Percentiles rank a stretch among this genome's conserved stretches.
These are phyloP conservation scores for Circinella umbellata DNA, from an alignment of 371 early-diverging fungal genomes.

Conservation along the genomic window DNA sequence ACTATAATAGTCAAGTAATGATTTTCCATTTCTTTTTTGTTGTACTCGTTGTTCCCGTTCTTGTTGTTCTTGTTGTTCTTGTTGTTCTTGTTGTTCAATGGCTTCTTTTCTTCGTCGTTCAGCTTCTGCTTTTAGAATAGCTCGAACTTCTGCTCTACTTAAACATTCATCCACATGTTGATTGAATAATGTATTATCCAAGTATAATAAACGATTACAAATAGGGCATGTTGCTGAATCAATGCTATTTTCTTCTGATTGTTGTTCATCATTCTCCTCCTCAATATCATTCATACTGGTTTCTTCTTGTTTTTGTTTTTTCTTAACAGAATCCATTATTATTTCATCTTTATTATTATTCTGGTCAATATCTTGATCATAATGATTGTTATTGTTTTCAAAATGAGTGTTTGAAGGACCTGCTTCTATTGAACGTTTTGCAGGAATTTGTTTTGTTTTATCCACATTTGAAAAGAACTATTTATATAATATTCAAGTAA, in stretches of 20 bases:
- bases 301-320: constrained; percentile 8
- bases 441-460: not conserved
- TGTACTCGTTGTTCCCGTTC: not conserved
- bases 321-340: not conserved
- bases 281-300: not conserved
- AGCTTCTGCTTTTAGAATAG: constrained; percentile 8
- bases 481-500: not conserved
- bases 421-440: not conserved
- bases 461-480: constrained; percentile 22
- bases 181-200: constrained; percentile 41
- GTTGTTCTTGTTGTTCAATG: not conserved
- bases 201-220: constrained; percentile 30
- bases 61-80: not conserved
- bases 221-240: constrained; percentile 37
- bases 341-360: not conserved
- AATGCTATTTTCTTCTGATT: not conserved
- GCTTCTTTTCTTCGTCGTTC: not conserved
- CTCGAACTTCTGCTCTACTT: constrained; percentile 15
- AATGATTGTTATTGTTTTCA: not conserved
- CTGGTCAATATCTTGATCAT: not conserved
- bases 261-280: not conserved
- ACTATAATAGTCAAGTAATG: constrained; percentile 6
- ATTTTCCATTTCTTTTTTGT: constrained; percentile 1
- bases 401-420: not conserved
- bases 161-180: constrained; percentile 49